A percentile compares a stretch with the other conserved stretches of the same genome.
phyloP scores from a whole-genome alignment of 225 moss, liverwort and hornwort species.

The Takakia lepidozioides region DNA sequence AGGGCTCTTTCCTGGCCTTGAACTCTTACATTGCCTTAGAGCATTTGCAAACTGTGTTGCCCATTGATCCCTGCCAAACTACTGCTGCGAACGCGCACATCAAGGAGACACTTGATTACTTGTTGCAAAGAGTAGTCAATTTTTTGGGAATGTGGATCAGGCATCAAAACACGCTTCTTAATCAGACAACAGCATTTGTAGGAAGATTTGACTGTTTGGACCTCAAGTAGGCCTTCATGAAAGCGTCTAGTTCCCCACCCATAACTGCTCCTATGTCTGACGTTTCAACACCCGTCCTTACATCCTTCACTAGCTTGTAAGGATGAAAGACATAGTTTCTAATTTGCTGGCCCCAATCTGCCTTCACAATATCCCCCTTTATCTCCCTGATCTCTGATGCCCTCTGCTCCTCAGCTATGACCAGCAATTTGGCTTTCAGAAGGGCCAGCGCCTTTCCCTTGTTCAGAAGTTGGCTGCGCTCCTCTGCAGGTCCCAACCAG shows the following conservation, averaged over 20 bases:
- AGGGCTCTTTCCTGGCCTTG: too few species aligned
- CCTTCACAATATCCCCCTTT: constrained; percentile 88
- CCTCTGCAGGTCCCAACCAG: constrained; percentile 30
- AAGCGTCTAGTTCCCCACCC: constrained; percentile 68
- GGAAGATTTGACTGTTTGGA: constrained; percentile 36
- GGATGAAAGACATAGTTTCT: constrained; percentile 98
- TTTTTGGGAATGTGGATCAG: too few species aligned
- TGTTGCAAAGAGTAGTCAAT: too few species aligned
- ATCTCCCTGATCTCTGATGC: constrained; percentile 80
- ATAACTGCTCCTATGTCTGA: constrained; percentile 65
- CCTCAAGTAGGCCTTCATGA: constrained; percentile 76
- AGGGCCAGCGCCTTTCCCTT: constrained; percentile 76
- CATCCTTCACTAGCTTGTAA: constrained; percentile 97
- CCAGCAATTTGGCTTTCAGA: constrained; percentile 92
- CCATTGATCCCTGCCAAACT: too few species aligned
- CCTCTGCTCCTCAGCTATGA: constrained; percentile 85
- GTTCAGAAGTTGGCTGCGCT: constrained; percentile 87
- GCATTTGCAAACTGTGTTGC: too few species aligned
- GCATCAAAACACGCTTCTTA: too few species aligned
- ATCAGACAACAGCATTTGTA: constrained; percentile 1
- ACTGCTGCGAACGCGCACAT: too few species aligned
- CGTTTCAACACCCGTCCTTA: constrained; percentile 78
- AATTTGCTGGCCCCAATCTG: constrained; percentile 99
- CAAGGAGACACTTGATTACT: too few species aligned
- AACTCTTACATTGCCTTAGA: too few species aligned